Conservation (phyloP, 176 grass and related monocot genomes). For the Oryza officinalis region DNA sequence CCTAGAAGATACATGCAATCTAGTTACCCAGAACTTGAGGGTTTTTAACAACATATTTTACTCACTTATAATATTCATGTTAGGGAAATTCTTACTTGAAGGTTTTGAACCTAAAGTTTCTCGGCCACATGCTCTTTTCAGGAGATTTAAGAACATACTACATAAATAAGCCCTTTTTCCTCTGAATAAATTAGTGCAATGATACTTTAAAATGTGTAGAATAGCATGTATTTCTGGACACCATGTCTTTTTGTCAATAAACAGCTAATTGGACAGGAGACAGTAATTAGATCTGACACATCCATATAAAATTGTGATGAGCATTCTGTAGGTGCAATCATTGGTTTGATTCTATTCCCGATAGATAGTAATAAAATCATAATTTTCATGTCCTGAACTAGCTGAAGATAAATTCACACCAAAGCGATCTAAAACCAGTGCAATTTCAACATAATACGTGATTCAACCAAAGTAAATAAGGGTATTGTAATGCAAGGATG, state of each 20-base stretch:
- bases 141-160: neutral
- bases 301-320: neutral
- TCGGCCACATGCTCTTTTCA: neutral
- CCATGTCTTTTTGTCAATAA: neutral
- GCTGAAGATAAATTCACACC: slow-evolving; percentile 13
- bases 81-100: neutral
- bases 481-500: neutral
- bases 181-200: neutral
- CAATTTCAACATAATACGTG: neutral
- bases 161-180: neutral
- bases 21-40: neutral
- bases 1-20: neutral
- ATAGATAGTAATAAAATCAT: neutral
- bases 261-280: neutral
- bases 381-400: neutral
- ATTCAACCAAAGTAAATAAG: slow-evolving; percentile 2
- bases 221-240: neutral
- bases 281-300: neutral
- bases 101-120: neutral
- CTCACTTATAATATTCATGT: neutral
- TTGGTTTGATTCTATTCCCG: neutral
- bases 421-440: neutral
- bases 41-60: neutral
- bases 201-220: neutral
- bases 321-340: neutral